Conservation (phyloP, 31 red algal genomes). For the Bonnemaisonia californica region DNA sequence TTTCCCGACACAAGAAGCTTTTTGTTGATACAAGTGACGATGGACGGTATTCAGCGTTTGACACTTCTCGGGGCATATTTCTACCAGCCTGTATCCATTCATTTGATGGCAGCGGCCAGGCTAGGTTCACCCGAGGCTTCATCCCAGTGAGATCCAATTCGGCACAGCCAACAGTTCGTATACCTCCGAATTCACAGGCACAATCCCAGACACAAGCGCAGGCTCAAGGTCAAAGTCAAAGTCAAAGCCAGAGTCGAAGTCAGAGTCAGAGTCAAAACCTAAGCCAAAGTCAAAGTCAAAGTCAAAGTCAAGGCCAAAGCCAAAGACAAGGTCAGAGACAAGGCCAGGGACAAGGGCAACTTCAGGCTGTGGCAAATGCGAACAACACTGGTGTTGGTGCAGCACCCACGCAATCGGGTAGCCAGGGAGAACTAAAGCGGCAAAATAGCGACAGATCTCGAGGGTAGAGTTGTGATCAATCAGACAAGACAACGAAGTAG, state of each 20-base stretch:
- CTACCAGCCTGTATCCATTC: conserved; percentile 64
- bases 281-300: not conserved
- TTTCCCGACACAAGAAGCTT: conserved; percentile 42
- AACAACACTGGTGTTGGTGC: not conserved
- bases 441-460: not conserved
- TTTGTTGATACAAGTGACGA: conserved; percentile 48
- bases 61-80: conserved; percentile 65
- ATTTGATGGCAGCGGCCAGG: conserved; percentile 30
- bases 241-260: not conserved
- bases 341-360: not conserved
- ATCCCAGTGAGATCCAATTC: conserved; percentile 39
- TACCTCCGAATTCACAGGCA: not conserved
- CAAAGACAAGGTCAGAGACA: conserved; percentile 2
- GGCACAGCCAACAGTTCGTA: conserved; percentile 21
- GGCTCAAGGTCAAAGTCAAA: not conserved
- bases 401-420: not conserved
- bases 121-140: conserved; percentile 53
- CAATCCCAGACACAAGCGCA: not conserved
- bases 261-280: not conserved
- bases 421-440: not conserved
- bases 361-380: not conserved
- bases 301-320: not conserved
- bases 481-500: too few relatives aligned
- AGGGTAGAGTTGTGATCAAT: not conserved
- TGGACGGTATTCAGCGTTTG: conserved; percentile 48